Conservation (phyloP, 1,284 basidiomycete species). For the Fomitiporia mediterranea region DNA sequence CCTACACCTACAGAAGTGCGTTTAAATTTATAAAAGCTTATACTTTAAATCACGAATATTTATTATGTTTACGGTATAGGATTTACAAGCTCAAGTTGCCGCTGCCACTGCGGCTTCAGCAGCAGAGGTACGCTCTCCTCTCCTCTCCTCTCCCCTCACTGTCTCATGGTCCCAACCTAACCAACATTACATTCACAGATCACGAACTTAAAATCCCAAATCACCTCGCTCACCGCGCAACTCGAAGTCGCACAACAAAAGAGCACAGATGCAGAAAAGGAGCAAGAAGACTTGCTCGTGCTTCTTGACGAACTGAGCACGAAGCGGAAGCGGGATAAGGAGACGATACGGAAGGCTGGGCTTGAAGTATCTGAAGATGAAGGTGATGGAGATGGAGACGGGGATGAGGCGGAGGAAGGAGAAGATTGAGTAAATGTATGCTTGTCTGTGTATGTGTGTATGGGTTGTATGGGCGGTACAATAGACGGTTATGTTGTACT, state of each 20-base stretch:
- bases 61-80: too few relatives aligned
- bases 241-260: slow-evolving; percentile 57
- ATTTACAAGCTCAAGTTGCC: slow-evolving; percentile 40
- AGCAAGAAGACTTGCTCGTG: slow-evolving; percentile 93
- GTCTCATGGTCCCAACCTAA: background rate
- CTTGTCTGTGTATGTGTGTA: too few relatives aligned
- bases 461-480: too few relatives aligned
- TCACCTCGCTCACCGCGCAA: slow-evolving; percentile 41
- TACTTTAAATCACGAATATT: too few relatives aligned
- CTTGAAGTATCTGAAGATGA: slow-evolving; percentile 91
- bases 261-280: slow-evolving; percentile 81
- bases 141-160: background rate
- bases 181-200: background rate
- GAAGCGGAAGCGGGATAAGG: slow-evolving; percentile 84
- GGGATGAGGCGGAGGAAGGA: slow-evolving; percentile 40
- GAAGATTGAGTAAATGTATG: slow-evolving; percentile 60
- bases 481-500: too few relatives aligned
- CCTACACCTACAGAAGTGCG: too few relatives aligned
- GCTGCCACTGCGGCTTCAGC: background rate
- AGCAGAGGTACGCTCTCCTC: background rate
- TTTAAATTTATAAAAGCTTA: too few relatives aligned
- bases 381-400: slow-evolving; percentile 68
- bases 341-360: slow-evolving; percentile 63
- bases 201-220: slow-evolving; percentile 23
- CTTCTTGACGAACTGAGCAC: slow-evolving; percentile 87